Evolutionary conservation across 768 basidiomycete species (phyloP).

Genomic region (Leccinum ochraceum): DNA sequence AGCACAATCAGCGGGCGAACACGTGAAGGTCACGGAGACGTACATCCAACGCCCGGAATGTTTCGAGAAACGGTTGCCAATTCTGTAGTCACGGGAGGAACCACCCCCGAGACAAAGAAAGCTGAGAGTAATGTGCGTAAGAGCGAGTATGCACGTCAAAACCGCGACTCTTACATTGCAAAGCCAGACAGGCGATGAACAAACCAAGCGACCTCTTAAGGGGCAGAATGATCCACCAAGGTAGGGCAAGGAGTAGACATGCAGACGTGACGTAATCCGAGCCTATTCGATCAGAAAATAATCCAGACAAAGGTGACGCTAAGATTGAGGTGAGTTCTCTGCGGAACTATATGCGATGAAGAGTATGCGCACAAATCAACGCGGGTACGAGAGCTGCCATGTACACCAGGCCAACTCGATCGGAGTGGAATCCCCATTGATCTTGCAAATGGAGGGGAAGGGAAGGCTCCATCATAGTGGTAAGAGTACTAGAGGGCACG

Average conservation of each 20-base stretch:
- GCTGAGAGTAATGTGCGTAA: conserved; percentile 37
- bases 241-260: conserved; percentile 52
- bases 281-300: conserved; percentile 55
- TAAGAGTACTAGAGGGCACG: conserved; percentile 41
- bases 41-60: conserved; percentile 69
- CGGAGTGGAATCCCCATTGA: conserved; percentile 48
- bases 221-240: conserved; percentile 63
- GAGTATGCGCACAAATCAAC: conserved; percentile 55
- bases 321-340: conserved; percentile 2
- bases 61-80: conserved; percentile 58
- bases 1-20: conserved; percentile 2
- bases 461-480: conserved; percentile 54
- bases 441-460: conserved; percentile 55
- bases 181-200: conserved; percentile 42
- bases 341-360: not conserved
- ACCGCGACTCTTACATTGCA: conserved; percentile 48
- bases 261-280: conserved; percentile 53
- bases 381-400: conserved; percentile 65
- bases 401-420: conserved; percentile 65
- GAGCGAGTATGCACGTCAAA: not conserved
- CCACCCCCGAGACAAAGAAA: conserved; percentile 59
- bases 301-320: conserved; percentile 66
- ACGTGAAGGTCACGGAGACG: conserved; percentile 24
- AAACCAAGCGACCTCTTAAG: conserved; percentile 51
- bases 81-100: conserved; percentile 67